Evolutionary conservation across 768 basidiomycete genomes (phyloP), one percentile per base, ranked within the genome.

Genomic region (Mycena crocata): DNA sequence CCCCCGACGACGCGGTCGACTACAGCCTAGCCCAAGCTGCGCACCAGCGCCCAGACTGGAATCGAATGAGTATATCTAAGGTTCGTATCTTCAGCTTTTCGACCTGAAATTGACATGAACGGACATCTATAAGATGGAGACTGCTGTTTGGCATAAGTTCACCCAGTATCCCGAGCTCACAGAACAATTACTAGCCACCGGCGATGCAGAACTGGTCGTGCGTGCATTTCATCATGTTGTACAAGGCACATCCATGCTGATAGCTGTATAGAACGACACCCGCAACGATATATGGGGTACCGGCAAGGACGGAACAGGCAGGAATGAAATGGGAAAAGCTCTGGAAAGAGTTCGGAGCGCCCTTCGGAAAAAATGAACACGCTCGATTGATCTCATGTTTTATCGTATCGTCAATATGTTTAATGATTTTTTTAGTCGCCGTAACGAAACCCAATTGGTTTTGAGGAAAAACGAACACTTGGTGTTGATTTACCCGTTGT

Each of bases 251-350:
- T 6, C n/a, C 21, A 10, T 6, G 31, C 26, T 40, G 23, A 42
- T 21, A 19, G 4, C 21, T n/a, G 28, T 58, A 21, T 42, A 51
- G 39, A 7, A 28, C n/a, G 8, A 3, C 37, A 32, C 30, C 2
- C 17, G 5, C 0, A 4, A 4, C 23, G 15, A 32, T 31, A 86
- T 87, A 71, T 87, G 87, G 86, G 56, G 42, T 2, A 23, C 45
- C n/a, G 56, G 56, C 12, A 45, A 15, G 86, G 87, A 88, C 64
- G 75, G 74, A 14, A 68, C 76, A 51, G 86, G 86, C 14, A 78
- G 80, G 34, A 87, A 87, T 58, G 84, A 87, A 69, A 79, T 86
- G 19, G 87, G 86, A 19, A 85, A 84, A 66, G 80, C 83, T 1
- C 77, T 87, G 13, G 77, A 78, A 57, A 77, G 85, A 55, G 68